These are phyloP conservation scores for Notholithocarpus densiflorus DNA, from an alignment of 306 rosid genomes.

Conservation along the genomic window DNA sequence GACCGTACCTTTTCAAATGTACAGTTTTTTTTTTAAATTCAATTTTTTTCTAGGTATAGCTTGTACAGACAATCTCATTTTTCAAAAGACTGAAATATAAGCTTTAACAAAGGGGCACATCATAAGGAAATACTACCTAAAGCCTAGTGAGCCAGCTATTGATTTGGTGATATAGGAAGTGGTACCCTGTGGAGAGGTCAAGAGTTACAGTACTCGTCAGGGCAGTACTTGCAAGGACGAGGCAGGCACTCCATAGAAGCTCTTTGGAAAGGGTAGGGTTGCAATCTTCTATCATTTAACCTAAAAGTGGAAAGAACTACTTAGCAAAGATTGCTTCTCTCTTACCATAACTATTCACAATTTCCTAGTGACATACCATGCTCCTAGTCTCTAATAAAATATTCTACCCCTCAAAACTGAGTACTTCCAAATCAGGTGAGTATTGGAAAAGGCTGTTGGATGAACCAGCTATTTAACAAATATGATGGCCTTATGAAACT, in stretches of 20 bases:
- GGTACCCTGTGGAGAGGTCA: neutral
- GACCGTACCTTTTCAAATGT: too few species aligned
- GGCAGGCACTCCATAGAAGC: neutral
- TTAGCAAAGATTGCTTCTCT: neutral
- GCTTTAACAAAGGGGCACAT: too few species aligned
- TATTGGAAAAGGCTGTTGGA: neutral
- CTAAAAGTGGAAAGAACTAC: neutral
- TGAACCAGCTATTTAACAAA: neutral
- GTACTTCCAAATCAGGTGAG: constrained; percentile 2
- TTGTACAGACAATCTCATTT: too few species aligned
- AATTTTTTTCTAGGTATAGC: too few species aligned
- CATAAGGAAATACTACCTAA: neutral
- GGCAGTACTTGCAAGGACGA: neutral
- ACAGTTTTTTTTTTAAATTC: too few species aligned
- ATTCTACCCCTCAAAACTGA: neutral
- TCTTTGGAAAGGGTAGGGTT: neutral
- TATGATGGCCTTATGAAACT: neutral
- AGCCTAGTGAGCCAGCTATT: neutral
- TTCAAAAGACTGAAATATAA: too few species aligned
- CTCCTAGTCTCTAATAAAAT: neutral
- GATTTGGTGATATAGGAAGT: neutral
- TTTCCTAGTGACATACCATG: neutral
- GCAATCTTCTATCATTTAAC: neutral
- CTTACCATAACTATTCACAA: neutral
- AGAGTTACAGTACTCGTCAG: neutral